These are phyloP conservation scores for Trichoderma brevicompactum DNA, from an alignment of 2,329 filamentous ascomycete species.

Conservation along the genomic window DNA sequence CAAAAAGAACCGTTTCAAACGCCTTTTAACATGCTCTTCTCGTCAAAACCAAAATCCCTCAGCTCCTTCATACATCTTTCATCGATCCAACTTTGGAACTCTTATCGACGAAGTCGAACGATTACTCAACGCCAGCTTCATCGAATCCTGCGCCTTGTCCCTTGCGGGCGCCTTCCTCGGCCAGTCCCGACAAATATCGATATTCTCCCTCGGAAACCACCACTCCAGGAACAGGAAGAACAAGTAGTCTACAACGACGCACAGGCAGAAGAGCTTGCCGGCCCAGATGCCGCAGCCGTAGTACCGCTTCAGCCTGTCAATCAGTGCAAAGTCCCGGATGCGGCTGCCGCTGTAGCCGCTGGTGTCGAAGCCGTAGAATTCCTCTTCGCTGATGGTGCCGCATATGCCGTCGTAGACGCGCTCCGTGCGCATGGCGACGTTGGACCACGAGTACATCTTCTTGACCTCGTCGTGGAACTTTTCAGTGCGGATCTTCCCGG, in stretches of 20 bases:
- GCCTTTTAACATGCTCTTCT: neutral
- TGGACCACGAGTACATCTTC: constrained; percentile 98
- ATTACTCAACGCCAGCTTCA: constrained; percentile 39
- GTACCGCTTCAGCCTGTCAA: constrained; percentile 93
- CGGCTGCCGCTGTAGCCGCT: constrained; percentile 71
- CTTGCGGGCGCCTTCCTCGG: constrained; percentile 68
- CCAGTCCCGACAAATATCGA: constrained; percentile 91
- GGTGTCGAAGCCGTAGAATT: constrained; percentile 84
- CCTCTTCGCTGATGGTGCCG: constrained; percentile 80
- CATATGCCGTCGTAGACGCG: constrained; percentile 93
- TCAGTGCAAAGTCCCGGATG: constrained; percentile 86
- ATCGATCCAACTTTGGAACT: constrained; percentile 35
- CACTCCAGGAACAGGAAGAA: constrained; percentile 88
- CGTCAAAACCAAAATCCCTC: neutral
- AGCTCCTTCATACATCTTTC: neutral
- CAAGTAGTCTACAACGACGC: constrained; percentile 91
- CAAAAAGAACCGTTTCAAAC: neutral
- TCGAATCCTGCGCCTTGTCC: constrained; percentile 37
- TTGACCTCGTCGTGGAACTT: constrained; percentile 96
- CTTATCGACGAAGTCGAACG: constrained; percentile 42
- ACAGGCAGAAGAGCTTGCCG: constrained; percentile 94
- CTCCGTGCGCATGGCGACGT: constrained; percentile 92
- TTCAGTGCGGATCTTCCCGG: constrained; percentile 86
- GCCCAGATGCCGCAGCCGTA: constrained; percentile 99
- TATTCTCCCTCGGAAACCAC: constrained; percentile 79